Conservation (phyloP, 441 rosid genomes). For the Daphne laureola region DNA sequence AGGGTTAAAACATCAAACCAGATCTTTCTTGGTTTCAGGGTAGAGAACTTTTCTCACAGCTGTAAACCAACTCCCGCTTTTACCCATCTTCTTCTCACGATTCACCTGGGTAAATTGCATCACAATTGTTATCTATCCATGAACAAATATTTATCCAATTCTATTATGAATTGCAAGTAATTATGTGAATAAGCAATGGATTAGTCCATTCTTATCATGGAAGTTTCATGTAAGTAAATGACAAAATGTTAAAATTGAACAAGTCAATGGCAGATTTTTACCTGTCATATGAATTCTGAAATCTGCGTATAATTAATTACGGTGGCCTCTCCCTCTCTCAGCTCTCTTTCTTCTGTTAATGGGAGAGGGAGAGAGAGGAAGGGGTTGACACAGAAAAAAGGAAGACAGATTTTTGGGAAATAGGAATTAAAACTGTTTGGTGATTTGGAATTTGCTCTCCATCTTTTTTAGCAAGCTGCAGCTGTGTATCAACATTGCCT, state of each 20-base stretch:
- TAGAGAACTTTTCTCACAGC: slow-evolving; percentile 64
- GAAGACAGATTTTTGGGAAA: slow-evolving; percentile 22
- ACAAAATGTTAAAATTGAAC: too few species aligned
- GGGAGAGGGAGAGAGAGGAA: slow-evolving; percentile 7
- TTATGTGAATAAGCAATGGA: too few species aligned
- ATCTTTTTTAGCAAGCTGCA: too few species aligned
- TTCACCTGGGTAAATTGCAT: slow-evolving; percentile 13
- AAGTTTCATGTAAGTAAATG: too few species aligned
- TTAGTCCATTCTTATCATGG: too few species aligned
- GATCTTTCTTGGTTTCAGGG: slow-evolving; percentile 39
- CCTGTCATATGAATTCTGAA: neutral
- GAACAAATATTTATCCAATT: too few species aligned
- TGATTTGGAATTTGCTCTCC: slow-evolving; percentile 5
- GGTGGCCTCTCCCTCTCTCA: neutral
- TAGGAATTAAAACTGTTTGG: slow-evolving; percentile 13
- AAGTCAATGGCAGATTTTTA: too few species aligned
- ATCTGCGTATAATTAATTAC: slow-evolving; percentile 17
- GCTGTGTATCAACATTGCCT: too few species aligned
- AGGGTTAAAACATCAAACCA: slow-evolving; percentile 19
- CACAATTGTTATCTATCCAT: too few species aligned
- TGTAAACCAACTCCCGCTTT: slow-evolving; percentile 64
- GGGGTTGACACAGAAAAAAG: slow-evolving; percentile 3
- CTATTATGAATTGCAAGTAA: too few species aligned
- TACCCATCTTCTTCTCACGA: slow-evolving; percentile 51
- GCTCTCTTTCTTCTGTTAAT: slow-evolving; percentile 8